Evolutionary conservation across 768 basidiomycete genomes (phyloP), one percentile per base, ranked within the genome.

Genomic region (Crassisporium funariophilum): DNA sequence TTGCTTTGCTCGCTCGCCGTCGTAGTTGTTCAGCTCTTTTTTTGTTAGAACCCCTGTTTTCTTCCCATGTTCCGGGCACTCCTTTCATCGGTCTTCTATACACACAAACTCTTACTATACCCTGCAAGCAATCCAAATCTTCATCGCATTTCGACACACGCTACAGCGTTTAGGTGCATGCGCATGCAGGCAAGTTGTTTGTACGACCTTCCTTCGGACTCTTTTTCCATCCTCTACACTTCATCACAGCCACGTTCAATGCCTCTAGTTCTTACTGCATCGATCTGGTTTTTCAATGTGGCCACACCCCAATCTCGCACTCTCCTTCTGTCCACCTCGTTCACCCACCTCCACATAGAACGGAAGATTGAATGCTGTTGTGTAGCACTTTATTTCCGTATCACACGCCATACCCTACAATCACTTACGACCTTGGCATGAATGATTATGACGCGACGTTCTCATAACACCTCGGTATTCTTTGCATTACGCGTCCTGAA

Each of bases 361-460:
- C 19, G 36, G 47, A 47, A 50, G 44, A 35, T 33, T 27, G 49
- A 55, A 39, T 39, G 39, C 37, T 33, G 31, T 12, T 7, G 31
- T 33, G 12, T 33, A 16, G 16, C 23, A 35, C 15, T 34, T 58
- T 49, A 42, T 50, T 46, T 36, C 47, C 50, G 37, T 52, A 52
- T 49, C 55, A 53, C 48, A 45, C 46, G 41, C 46, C 50, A 50
- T 43, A 15, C 42, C 41, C 35, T 38, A 45, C 52, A 43, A 46
- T 53, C 58, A 56, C 49, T 59, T 46, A 61, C 52, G 60, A 61
- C 45, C 43, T 34, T 50, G 53, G 51, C 52, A 59, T 53, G 56
- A 57, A 59, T 54, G 41, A 49, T 47, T 49, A 61, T 53, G 60
- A 61, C 57, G 42, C 47, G 52, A 60, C 54, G 47, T 49, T 46